phyloP scores from a whole-genome alignment of 2,329 filamentous ascomycete genomes.

The Epichloe hybrida region DNA sequence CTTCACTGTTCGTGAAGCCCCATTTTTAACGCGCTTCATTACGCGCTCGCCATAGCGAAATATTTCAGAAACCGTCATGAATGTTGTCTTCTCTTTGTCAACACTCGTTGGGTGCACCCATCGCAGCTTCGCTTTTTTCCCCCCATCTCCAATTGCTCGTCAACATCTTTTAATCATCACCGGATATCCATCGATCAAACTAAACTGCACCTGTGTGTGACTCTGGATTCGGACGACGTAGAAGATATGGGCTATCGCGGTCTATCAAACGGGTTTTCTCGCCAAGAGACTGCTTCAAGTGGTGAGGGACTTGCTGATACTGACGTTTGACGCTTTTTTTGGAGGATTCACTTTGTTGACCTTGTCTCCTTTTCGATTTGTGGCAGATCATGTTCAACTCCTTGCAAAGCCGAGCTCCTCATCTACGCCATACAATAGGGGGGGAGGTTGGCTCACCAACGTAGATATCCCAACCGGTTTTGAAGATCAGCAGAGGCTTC shows the following conservation, averaged over 20 bases:
- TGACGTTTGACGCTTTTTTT: neutral
- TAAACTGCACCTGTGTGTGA: neutral
- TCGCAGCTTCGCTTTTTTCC: neutral
- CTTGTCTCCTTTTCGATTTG: neutral
- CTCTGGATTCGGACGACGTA: neutral
- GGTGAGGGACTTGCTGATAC: neutral
- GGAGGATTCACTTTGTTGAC: neutral
- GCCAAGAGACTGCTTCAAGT: neutral
- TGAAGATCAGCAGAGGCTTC: neutral
- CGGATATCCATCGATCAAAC: neutral
- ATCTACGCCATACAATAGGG: neutral
- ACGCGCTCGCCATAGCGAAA: too few relatives aligned
- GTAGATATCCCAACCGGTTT: neutral
- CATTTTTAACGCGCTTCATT: neutral
- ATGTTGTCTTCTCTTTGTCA: neutral
- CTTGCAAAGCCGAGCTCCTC: neutral
- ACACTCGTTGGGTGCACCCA: neutral
- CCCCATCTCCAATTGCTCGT: neutral
- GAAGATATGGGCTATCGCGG: neutral
- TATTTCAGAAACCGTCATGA: neutral
- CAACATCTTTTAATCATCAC: neutral
- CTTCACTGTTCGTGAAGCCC: neutral
- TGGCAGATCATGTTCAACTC: neutral
- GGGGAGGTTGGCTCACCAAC: slow-evolving; percentile 3
- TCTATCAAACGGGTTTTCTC: neutral